These are phyloP conservation scores for Inga oerstediana DNA, from an alignment of 306 rosid genomes.

Conservation along the genomic window DNA sequence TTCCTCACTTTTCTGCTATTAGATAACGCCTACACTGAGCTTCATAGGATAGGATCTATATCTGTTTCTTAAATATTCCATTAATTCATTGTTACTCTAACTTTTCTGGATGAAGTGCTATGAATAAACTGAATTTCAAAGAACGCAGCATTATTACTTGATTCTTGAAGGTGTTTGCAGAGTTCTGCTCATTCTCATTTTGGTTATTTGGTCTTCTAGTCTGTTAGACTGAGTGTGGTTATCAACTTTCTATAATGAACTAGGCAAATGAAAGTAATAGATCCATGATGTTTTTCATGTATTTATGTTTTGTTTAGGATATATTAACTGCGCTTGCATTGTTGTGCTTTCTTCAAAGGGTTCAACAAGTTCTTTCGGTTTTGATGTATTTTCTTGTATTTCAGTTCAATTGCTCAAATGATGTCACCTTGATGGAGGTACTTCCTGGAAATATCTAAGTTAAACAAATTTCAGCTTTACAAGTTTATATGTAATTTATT, in stretches of 20 bases:
- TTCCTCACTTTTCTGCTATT: constrained; percentile 1
- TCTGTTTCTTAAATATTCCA: constrained; percentile 8
- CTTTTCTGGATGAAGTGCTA: background rate
- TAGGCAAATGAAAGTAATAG: background rate
- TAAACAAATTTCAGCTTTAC: constrained; percentile 16
- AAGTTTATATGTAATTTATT: constrained; percentile 13
- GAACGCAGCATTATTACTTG: background rate
- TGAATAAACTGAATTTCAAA: background rate
- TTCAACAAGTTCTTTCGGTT: constrained; percentile 23
- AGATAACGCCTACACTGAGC: constrained; percentile 17
- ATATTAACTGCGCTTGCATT: constrained; percentile 11
- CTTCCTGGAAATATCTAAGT: constrained; percentile 11
- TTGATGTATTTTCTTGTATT: constrained; percentile 41
- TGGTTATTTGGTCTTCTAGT: constrained; percentile 16
- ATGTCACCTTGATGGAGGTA: constrained; percentile 93
- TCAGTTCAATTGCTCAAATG: constrained; percentile 95
- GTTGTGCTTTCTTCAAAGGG: constrained; percentile 5
- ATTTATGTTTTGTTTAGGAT: background rate
- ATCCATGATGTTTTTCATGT: constrained; percentile 14
- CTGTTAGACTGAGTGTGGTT: background rate
- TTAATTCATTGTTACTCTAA: background rate
- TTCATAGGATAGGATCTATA: background rate
- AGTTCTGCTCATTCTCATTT: constrained; percentile 16
- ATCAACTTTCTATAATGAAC: background rate
- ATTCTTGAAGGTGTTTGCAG: constrained; percentile 26